Conservation (phyloP, 192 early-diverging fungal species). For the Backusella circina region DNA sequence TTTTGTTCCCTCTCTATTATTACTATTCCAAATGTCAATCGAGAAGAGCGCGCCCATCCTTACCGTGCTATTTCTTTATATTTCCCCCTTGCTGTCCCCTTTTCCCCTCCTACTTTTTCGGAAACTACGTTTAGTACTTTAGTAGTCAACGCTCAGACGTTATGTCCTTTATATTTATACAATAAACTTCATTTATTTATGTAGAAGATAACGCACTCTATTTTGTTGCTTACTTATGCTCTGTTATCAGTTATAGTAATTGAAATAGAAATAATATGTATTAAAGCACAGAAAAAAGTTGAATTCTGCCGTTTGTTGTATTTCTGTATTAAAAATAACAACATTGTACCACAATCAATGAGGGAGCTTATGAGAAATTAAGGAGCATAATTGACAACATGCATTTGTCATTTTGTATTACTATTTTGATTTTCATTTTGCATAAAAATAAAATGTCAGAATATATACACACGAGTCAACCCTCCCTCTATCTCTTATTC, state of each 20-base stretch:
- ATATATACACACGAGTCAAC: not conserved
- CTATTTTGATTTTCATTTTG: not conserved
- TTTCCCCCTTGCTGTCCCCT: not conserved
- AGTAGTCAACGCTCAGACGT: not conserved
- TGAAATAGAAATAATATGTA: not conserved
- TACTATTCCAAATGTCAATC: not conserved
- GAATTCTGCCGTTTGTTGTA: not conserved
- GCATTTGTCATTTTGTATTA: not conserved
- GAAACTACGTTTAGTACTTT: not conserved
- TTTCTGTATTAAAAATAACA: not conserved
- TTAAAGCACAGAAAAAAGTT: not conserved
- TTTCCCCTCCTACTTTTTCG: not conserved
- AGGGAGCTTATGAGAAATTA: not conserved
- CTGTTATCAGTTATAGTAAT: not conserved
- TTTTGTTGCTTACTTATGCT: not conserved
- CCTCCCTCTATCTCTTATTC: not conserved
- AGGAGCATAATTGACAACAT: constrained; percentile 2
- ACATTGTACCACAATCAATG: not conserved
- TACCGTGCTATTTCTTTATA: not conserved
- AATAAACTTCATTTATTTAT: not conserved
- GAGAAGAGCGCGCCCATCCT: not conserved
- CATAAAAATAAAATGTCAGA: not conserved
- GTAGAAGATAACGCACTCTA: not conserved
- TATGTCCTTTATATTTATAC: not conserved
- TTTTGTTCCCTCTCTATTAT: not conserved